Base-by-base conservation (phyloP, 2,329 filamentous ascomycete genomes). In the Neonectria magnoliae region DNA sequence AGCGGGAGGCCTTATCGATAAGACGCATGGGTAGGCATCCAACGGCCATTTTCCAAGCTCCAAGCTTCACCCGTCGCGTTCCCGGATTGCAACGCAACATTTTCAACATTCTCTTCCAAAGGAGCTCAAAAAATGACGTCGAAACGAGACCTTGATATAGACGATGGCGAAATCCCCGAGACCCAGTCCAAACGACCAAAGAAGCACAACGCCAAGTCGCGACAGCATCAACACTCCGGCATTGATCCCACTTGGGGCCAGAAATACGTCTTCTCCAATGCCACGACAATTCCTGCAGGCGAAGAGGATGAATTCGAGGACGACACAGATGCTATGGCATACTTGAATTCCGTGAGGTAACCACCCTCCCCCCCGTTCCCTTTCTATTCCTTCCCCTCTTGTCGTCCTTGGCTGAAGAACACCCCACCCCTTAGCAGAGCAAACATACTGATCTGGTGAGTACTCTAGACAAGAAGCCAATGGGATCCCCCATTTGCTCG, bases 321-420 rank as follows among this genome's bases (percentile, higher is more conserved):
- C 53, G 87, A 90, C 58, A 81, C 84, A 33, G 89, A 92, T 77
- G 90, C 90, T 1, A 80, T 93, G 72, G 88, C 88, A 56, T 94
- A 94, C 79, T 78, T 94, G 65, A 85, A 84, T 70, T 88, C 90
- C 77, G 91, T 93, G 60, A 85, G 91, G 91, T 93, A 82, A 85
- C 86, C n/a, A n/a, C n/a, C n/a, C n/a, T n/a, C 76, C 29, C 25
- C 22, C 18, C 51, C 44, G 2, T 25, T 25, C n/a, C 44, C 11
- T 58, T 38, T 22, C 38, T 48, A 10, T 57, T 57, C 59, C 58
- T 58, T 36, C 48, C 42, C 44, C 18, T 27, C 41, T 59, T 44
- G 64, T 62, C 51, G 45, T 44, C 48, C 59, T 62, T 71, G 73
- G 73, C 77, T 78, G 76, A 79, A 72, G 60, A 66, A 48, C 58